These are phyloP conservation scores for Zygosaccharomyces siamensis DNA, from an alignment of 805 yeast species.

Conservation along the genomic window DNA sequence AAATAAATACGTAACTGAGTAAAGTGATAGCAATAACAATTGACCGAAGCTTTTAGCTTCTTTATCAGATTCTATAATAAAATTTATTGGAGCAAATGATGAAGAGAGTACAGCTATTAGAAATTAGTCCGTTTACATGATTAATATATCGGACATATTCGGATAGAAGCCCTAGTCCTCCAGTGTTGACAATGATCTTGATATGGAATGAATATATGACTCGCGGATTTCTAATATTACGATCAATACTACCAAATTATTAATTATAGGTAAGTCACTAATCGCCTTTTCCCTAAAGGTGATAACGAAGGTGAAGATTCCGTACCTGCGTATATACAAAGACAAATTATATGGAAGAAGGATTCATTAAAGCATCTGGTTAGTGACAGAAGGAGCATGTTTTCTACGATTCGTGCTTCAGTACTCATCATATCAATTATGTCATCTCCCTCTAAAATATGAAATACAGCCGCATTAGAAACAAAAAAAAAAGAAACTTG, in stretches of 20 bases:
- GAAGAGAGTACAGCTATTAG: conserved; percentile 47
- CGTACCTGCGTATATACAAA: too few relatives aligned
- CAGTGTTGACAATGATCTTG: conserved; percentile 60
- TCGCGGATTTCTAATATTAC: conserved; percentile 70
- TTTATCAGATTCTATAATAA: conserved; percentile 49
- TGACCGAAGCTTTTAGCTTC: conserved; percentile 57
- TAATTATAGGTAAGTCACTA: conserved; percentile 55
- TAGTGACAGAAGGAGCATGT: too few relatives aligned
- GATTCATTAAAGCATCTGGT: too few relatives aligned
- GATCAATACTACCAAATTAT: conserved; percentile 63
- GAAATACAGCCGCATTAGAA: too few relatives aligned
- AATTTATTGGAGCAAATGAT: conserved; percentile 52
- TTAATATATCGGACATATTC: conserved; percentile 55
- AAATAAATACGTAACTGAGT: background rate
- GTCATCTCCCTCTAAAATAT: too few relatives aligned
- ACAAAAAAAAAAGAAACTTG: too few relatives aligned
- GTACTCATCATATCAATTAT: too few relatives aligned
- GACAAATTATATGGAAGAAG: too few relatives aligned
- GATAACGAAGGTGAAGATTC: too few relatives aligned
- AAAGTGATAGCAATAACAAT: conserved; percentile 52
- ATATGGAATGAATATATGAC: conserved; percentile 61
- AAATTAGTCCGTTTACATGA: conserved; percentile 62
- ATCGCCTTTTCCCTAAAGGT: too few relatives aligned
- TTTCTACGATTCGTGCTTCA: too few relatives aligned
- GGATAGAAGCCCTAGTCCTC: conserved; percentile 62